Base-by-base conservation (phyloP, 345 rosid species). In the Stellera chamaejasme region DNA sequence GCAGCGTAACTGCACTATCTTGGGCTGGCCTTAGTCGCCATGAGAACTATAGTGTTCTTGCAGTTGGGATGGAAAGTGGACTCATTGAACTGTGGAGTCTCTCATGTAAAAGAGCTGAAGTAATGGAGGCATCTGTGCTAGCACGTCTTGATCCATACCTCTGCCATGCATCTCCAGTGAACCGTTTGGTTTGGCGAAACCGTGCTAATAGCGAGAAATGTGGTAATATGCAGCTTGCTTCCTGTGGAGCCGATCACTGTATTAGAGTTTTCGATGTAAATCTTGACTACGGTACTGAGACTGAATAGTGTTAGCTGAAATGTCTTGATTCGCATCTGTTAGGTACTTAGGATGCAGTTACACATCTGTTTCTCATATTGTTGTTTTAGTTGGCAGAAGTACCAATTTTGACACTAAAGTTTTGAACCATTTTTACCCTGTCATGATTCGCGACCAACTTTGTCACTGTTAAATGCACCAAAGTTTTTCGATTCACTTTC, bases 161-260 rank as follows among this genome's bases (percentile, higher is more conserved):
- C 75, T 89, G 97, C 71, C 98, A 92, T 42, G 93, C 79, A 60
- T 79, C 97, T 23, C 60, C 90, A 5, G 97, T 88, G 36, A 92
- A 82, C 72, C 76, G 86, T 11, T 28, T 88, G 56, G 74, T 82
- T 2, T 92, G 98, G 98, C 74, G 73, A 71, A 74, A 66, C 58
- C 45, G 25, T 0, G 81, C 68, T 63, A 75, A 72, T 51, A 61
- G 43, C 2, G 76, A 70, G 32, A 66, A 72, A 28, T 36, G 59
- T 50, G 51, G 45, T 56, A 68, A 50, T 26, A 36, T 79, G 67
- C 78, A 69, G 42, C 85, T 88, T 58, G 91, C 90, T 66, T 82
- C 93, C 11, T 88, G 98, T 27, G 93, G 96, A 57, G 82, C 81
- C 43, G 98, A 92, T 71, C 79, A 86, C n/a, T 84, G 90, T 55